Conservation (phyloP, 768 basidiomycete species). For the Exidia glandulosa region DNA sequence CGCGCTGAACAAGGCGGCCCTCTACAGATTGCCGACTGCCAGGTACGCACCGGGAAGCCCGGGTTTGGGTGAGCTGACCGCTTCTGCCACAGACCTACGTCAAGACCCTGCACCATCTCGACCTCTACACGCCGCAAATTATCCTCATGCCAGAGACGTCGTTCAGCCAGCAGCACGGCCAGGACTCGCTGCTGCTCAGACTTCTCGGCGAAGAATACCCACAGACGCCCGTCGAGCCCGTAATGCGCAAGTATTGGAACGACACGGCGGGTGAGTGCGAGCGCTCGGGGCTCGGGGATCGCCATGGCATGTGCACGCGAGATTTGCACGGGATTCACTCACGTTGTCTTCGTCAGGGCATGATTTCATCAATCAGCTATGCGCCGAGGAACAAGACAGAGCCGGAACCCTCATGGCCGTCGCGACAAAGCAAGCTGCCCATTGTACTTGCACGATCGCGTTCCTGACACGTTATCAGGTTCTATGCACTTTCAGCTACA, state of each 20-base stretch:
- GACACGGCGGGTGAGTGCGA: too few relatives aligned
- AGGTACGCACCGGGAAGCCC: background rate
- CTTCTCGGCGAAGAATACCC: constrained; percentile 69
- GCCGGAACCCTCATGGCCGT: constrained; percentile 70
- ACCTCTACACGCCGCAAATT: constrained; percentile 56
- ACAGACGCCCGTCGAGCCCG: constrained; percentile 51
- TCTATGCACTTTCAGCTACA: constrained; percentile 77
- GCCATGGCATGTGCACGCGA: constrained; percentile 34
- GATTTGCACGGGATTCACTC: background rate
- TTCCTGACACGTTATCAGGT: constrained; percentile 35
- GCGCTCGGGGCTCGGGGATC: too few relatives aligned
- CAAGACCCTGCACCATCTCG: constrained; percentile 80
- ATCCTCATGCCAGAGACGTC: constrained; percentile 73
- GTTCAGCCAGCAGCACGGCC: constrained; percentile 2
- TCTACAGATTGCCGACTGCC: background rate
- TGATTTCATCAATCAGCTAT: constrained; percentile 67
- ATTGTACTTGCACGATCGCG: background rate
- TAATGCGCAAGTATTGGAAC: constrained; percentile 78
- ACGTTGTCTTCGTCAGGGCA: constrained; percentile 37
- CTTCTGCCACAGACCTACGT: constrained; percentile 87
- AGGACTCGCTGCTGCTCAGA: constrained; percentile 53
- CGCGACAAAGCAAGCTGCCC: constrained; percentile 54
- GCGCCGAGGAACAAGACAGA: constrained; percentile 70
- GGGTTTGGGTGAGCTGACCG: constrained; percentile 82
- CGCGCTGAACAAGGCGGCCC: background rate